A percentile compares a stretch with the other conserved stretches of the same genome.
These are phyloP conservation scores for Phytophthora citrophthora DNA, from an alignment of 352 stramenopile species.

Conservation along the genomic window DNA sequence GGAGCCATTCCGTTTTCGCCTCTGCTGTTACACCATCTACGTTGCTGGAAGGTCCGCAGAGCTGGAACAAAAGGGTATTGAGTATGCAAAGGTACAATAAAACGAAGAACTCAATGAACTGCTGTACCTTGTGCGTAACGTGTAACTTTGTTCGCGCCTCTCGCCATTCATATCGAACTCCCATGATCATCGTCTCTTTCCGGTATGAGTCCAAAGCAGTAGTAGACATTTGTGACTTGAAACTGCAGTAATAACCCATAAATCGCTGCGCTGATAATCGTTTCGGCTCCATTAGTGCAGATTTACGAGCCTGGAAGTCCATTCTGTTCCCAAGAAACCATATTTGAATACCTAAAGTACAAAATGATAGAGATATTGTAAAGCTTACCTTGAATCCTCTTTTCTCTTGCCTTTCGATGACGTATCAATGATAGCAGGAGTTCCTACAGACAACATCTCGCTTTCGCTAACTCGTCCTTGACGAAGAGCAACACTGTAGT, in stretches of 20 bases:
- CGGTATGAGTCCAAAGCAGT: slow-evolving; percentile 15
- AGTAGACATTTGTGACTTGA: slow-evolving; percentile 38
- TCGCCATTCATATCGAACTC: slow-evolving; percentile 73
- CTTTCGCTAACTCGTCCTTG: slow-evolving; percentile 34
- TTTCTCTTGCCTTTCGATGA: slow-evolving; percentile 18
- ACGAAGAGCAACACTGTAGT: slow-evolving; percentile 49
- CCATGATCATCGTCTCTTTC: slow-evolving; percentile 53
- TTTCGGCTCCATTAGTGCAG: slow-evolving; percentile 52
- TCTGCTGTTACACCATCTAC: background rate
- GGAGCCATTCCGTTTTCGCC: slow-evolving; percentile 38
- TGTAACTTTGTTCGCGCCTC: slow-evolving; percentile 69
- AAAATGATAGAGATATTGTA: background rate
- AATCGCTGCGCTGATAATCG: slow-evolving; percentile 38
- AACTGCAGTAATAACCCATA: slow-evolving; percentile 68
- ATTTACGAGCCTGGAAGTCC: slow-evolving; percentile 61
- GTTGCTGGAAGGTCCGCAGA: slow-evolving; percentile 20
- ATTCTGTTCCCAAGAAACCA: slow-evolving; percentile 27
- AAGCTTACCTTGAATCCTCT: slow-evolving; percentile 45
- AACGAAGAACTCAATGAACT: background rate
- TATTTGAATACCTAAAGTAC: too few relatives aligned
- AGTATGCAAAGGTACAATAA: background rate
- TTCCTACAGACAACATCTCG: slow-evolving; percentile 15
- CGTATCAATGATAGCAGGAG: slow-evolving; percentile 3
- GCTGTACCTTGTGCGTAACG: slow-evolving; percentile 69
- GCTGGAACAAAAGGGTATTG: slow-evolving; percentile 6